A percentile compares a stretch with the other conserved stretches of the same genome.
phyloP scores from a whole-genome alignment of 78 protist genomes.

The Planoprotostelium fungivorum region DNA sequence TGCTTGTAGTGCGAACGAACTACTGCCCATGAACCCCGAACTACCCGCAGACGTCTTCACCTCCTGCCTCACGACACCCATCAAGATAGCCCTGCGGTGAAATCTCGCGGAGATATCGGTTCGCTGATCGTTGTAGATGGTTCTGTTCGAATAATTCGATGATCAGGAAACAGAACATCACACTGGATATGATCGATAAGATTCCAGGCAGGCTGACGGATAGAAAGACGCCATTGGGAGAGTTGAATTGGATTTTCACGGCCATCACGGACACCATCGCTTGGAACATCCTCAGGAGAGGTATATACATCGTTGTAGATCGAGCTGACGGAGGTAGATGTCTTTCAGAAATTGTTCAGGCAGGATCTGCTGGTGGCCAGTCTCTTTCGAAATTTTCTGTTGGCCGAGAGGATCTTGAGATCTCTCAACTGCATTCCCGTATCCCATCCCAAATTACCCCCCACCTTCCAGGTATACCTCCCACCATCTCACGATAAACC shows the following conservation, averaged over 20 bases:
- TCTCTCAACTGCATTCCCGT: constrained; percentile 86
- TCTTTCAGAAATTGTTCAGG: constrained; percentile 90
- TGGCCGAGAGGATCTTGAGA: constrained; percentile 95
- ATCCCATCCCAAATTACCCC: constrained; percentile 90
- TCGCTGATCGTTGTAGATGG: constrained; percentile 22
- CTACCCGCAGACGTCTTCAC: constrained; percentile 97
- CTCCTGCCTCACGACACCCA: constrained; percentile 97
- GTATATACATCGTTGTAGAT: not conserved
- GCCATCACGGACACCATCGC: constrained; percentile 99
- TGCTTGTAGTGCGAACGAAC: constrained; percentile 87
- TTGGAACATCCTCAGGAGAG: constrained; percentile 87
- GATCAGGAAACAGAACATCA: constrained; percentile 22
- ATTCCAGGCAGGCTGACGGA: constrained; percentile 76
- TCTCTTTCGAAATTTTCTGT: constrained; percentile 93
- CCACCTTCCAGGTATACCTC: constrained; percentile 28
- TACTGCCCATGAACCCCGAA: constrained; percentile 87
- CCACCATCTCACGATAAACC: not conserved
- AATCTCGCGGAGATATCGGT: not conserved
- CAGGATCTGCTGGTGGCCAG: constrained; percentile 93
- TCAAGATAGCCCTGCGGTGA: constrained; percentile 86
- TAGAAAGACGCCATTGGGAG: constrained; percentile 91
- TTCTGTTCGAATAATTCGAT: constrained; percentile 57
- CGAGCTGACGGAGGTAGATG: constrained; percentile 4
- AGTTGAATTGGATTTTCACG: constrained; percentile 97
- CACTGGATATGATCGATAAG: constrained; percentile 55